Percentiles rank a stretch among this genome's conserved stretches.
These are phyloP conservation scores for Diatrype stigma DNA, from an alignment of 2,329 filamentous ascomycete species.

Conservation along the genomic window DNA sequence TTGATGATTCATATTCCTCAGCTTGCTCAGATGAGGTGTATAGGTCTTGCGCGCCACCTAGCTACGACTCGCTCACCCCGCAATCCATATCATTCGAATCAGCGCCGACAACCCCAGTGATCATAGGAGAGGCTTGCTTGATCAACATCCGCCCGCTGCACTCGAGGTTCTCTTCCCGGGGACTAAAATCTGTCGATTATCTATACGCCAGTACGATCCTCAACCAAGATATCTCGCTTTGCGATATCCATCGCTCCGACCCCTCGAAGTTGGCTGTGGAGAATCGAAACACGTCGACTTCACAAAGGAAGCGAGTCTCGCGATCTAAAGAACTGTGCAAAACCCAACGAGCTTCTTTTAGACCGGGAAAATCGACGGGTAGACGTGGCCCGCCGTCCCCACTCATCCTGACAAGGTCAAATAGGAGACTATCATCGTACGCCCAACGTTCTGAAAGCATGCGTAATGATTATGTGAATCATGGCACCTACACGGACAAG, in stretches of 20 bases:
- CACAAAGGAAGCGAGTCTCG: slow-evolving; percentile 7
- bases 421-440: slow-evolving; percentile 9
- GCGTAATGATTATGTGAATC: slow-evolving; percentile 21
- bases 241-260: slow-evolving; percentile 11
- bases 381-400: slow-evolving; percentile 20
- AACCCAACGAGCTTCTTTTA: slow-evolving; percentile 15
- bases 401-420: slow-evolving; percentile 15
- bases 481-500: slow-evolving; percentile 11
- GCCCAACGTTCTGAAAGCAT: slow-evolving; percentile 15
- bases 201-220: slow-evolving; percentile 18
- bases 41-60: neutral
- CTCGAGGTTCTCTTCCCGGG: slow-evolving; percentile 10
- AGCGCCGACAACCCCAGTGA: slow-evolving; percentile 19
- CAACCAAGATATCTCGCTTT: slow-evolving; percentile 22
- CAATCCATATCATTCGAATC: slow-evolving; percentile 16
- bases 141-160: slow-evolving; percentile 21
- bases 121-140: slow-evolving; percentile 22
- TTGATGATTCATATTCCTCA: neutral
- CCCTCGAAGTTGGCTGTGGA: neutral
- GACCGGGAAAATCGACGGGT: slow-evolving; percentile 16
- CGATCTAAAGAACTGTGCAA: slow-evolving; percentile 18
- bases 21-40: neutral
- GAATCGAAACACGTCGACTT: neutral
- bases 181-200: slow-evolving; percentile 21
- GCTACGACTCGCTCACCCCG: slow-evolving; percentile 13